Evolutionary conservation across 805 yeast genomes (phyloP).

Genomic region (Candida arabinofermentans): DNA sequence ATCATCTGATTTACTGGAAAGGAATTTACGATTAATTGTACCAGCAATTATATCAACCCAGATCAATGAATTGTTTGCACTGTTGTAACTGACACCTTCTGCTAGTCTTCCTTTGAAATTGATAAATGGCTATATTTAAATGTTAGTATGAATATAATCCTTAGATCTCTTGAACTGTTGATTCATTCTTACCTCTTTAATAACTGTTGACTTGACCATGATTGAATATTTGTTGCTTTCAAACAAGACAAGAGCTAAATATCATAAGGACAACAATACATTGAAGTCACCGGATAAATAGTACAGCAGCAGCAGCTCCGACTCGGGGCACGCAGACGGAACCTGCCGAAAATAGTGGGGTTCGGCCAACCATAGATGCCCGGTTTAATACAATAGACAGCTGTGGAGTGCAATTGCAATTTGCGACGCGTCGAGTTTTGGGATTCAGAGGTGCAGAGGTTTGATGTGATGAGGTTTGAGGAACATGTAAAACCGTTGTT

Average conservation of each 20-base stretch:
- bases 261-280: no score
- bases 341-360: no score
- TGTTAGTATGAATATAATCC: background rate
- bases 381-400: no score
- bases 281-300: no score
- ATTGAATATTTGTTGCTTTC: background rate
- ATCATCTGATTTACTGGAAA: constrained; percentile 20
- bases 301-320: no score
- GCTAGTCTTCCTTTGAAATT: constrained; percentile 42
- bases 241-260: background rate
- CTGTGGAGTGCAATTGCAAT: no score
- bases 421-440: no score
- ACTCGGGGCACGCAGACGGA: no score
- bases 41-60: constrained; percentile 46
- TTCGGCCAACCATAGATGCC: no score
- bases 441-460: no score
- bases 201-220: constrained; percentile 13
- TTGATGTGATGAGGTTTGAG: no score
- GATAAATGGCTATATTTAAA: constrained; percentile 20
- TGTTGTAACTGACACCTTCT: constrained; percentile 67
- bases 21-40: constrained; percentile 34
- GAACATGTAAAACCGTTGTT: no score
- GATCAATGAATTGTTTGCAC: constrained; percentile 46
- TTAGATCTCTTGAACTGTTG: background rate
- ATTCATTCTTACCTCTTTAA: constrained; percentile 12